A percentile compares a stretch with the other conserved stretches of the same genome.
These are phyloP conservation scores for Metschnikowia bowlesiae DNA, from an alignment of 805 yeast genomes.

Conservation along the genomic window DNA sequence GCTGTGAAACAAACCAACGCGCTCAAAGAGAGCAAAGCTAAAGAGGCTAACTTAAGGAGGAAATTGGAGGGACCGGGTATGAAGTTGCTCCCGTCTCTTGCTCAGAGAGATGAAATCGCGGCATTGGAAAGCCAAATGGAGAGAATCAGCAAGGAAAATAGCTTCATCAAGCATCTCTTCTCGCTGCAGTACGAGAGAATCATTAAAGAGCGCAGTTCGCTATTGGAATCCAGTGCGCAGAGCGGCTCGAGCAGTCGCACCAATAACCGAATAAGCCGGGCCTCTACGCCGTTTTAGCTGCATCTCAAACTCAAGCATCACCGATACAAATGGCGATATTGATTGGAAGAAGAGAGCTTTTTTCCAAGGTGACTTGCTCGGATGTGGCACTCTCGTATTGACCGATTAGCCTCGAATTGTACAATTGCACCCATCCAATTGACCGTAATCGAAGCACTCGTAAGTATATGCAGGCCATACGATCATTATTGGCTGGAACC, in stretches of 20 bases:
- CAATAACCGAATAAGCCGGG: conserved; percentile 36
- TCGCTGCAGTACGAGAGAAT: conserved; percentile 32
- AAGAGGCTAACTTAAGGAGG: conserved; percentile 15
- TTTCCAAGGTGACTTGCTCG: background rate
- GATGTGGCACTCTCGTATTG: background rate
- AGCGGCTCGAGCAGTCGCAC: conserved; percentile 29
- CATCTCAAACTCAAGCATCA: background rate
- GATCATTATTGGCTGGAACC: background rate
- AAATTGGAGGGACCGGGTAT: conserved; percentile 35
- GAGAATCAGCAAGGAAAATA: conserved; percentile 25
- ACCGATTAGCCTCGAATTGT: background rate
- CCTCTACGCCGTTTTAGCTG: conserved; percentile 31
- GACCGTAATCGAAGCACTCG: background rate
- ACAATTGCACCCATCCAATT: background rate
- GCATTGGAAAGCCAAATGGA: conserved; percentile 25
- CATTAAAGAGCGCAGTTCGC: conserved; percentile 29
- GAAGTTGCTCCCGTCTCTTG: conserved; percentile 30
- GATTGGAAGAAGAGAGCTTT: background rate
- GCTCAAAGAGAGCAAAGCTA: conserved; percentile 19
- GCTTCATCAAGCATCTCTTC: conserved; percentile 25
- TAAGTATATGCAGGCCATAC: background rate
- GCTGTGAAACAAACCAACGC: conserved; percentile 28
- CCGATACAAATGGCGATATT: background rate
- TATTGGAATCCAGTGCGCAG: conserved; percentile 25
- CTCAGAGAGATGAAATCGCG: conserved; percentile 30